These are phyloP conservation scores for Hirschfeldia incana DNA, from an alignment of 345 rosid species.

Conservation along the genomic window DNA sequence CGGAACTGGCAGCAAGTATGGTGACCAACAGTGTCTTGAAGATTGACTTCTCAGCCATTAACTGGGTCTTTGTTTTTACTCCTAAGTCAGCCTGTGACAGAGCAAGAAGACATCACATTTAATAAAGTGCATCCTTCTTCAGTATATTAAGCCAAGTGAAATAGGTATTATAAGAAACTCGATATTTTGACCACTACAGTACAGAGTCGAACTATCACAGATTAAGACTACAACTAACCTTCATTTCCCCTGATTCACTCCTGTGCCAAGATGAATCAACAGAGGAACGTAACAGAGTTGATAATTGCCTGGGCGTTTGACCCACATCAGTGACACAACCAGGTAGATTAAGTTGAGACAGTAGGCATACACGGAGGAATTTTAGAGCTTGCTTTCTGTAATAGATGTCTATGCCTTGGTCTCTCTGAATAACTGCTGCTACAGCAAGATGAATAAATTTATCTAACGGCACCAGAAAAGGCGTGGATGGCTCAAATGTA, in stretches of 20 bases:
- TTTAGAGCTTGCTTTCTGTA: slow-evolving; percentile 84
- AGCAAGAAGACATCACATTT: slow-evolving; percentile 7
- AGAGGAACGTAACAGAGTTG: slow-evolving; percentile 63
- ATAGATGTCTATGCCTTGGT: slow-evolving; percentile 63
- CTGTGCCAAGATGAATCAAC: slow-evolving; percentile 69
- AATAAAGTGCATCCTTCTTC: slow-evolving; percentile 5
- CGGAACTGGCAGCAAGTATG: slow-evolving; percentile 80
- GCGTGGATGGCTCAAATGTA: slow-evolving; percentile 91
- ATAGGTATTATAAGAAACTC: not conserved
- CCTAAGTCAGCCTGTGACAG: slow-evolving; percentile 86
- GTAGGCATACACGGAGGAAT: slow-evolving; percentile 86
- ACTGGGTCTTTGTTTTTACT: slow-evolving; percentile 98
- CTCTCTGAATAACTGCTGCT: slow-evolving; percentile 70
- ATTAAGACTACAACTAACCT: slow-evolving; percentile 54
- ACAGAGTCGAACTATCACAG: slow-evolving; percentile 24
- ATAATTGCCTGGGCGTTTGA: slow-evolving; percentile 60
- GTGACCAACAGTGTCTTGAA: slow-evolving; percentile 88
- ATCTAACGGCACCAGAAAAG: slow-evolving; percentile 91
- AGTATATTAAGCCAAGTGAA: slow-evolving; percentile 12
- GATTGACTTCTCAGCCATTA: slow-evolving; percentile 97
- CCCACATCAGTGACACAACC: slow-evolving; percentile 75
- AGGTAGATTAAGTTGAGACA: slow-evolving; percentile 95
- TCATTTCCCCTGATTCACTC: slow-evolving; percentile 72
- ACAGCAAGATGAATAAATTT: slow-evolving; percentile 95
- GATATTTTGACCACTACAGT: slow-evolving; percentile 6